These are phyloP conservation scores for Quercus alba DNA, from an alignment of 306 rosid species.

Conservation along the genomic window DNA sequence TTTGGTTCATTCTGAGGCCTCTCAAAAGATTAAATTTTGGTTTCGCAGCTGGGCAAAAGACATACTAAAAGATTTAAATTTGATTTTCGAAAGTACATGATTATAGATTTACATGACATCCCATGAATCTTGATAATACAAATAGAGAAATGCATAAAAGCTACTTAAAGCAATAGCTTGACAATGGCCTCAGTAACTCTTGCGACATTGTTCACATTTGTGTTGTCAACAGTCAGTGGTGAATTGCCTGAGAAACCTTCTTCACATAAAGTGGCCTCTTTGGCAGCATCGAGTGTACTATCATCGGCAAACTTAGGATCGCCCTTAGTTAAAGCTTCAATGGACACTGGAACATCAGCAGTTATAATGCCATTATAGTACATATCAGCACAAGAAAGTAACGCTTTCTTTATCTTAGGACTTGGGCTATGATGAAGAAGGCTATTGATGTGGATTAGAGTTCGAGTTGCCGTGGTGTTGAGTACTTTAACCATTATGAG, in stretches of 20 bases:
- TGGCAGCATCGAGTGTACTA: constrained; percentile 27
- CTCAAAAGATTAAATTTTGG: too few species aligned
- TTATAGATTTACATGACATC: neutral
- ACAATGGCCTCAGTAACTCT: constrained; percentile 34
- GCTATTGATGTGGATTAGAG: neutral
- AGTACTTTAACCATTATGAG: constrained; percentile 30
- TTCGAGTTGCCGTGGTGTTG: constrained; percentile 16
- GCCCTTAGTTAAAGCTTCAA: constrained; percentile 31
- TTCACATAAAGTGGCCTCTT: constrained; percentile 35
- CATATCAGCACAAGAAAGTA: constrained; percentile 23
- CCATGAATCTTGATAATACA: neutral
- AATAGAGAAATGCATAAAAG: neutral
- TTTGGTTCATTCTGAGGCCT: too few species aligned
- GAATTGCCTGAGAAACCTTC: constrained; percentile 28
- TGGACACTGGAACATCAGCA: constrained; percentile 39
- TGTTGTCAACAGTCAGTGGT: constrained; percentile 25
- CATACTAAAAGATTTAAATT: too few species aligned
- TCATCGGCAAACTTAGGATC: constrained; percentile 39
- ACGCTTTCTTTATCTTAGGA: neutral
- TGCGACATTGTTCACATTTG: constrained; percentile 20
- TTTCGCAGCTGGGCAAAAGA: too few species aligned
- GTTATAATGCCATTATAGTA: constrained; percentile 17
- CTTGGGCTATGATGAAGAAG: constrained; percentile 1
- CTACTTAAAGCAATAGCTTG: constrained; percentile 25
- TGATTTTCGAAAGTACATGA: too few species aligned